Base-by-base conservation (phyloP, 257 asterid species). In the Nicotiana benthamiana region DNA sequence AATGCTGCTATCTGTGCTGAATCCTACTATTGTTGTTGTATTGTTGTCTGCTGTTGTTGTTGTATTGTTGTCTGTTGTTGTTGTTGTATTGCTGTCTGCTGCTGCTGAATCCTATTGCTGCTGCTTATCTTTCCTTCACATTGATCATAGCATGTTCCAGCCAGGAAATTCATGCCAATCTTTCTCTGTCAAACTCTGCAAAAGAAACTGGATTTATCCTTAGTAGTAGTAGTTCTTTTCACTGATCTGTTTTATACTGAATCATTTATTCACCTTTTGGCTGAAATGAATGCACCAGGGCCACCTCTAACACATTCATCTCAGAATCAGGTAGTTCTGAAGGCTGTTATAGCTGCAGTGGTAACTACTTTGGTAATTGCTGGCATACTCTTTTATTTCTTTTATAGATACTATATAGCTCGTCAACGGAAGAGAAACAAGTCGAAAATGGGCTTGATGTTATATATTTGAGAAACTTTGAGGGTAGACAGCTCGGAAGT, bases 371-470 rank as follows among this genome's bases (percentile, higher is more conserved):
- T 89, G 79, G 34, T 88, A 9, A 26, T 90, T 26, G 87, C 88
- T 20, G 93, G 80, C 11, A 48, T 84, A 17, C 20, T 84, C 3
- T 87, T 89, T 82, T 91, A 81, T 24, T 57, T 92, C 20, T 54
- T 86, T 18, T 86, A 90, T 59, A 83, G 88, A 62, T 80, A 81
- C 18, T 59, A 79, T 53, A 11, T 80, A 74, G 81, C 83, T 26
- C 88, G 89, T 56, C 78, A 83, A 22, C 65, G 83, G 13, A 81
- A 57, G 83, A 82, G 36, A 60, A 66, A 18, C 46, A 80, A 68
- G 34, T 64, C 15, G 0, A 92, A 78, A 87, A 91, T 64, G 98
- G 97, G 20, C 75, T 82, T 80, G 97, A 94, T 81, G 90, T 94
- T 80, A 51, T 92, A 63, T 94, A 93, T 67, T 57, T 93, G 81